Conservation (phyloP, 805 yeast genomes). For the Candida awuae region DNA sequence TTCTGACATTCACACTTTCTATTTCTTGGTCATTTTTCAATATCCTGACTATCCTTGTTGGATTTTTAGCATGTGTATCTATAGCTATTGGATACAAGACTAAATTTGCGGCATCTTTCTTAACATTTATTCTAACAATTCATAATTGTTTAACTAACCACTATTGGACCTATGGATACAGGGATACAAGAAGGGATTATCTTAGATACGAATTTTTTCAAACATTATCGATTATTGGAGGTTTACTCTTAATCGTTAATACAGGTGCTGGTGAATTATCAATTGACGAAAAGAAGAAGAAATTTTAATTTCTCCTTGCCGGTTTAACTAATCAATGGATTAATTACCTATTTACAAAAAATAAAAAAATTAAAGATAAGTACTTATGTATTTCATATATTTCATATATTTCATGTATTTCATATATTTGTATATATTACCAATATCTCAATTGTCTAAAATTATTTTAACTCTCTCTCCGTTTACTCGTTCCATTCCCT, state of each 20-base stretch:
- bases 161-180: conserved; percentile 73
- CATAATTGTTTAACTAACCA: conserved; percentile 78
- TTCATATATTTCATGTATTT: too few relatives aligned
- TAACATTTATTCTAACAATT: conserved; percentile 60
- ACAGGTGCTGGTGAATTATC: conserved; percentile 96
- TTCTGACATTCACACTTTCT: conserved; percentile 74
- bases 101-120: conserved; percentile 68
- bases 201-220: conserved; percentile 91
- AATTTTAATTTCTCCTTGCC: conserved; percentile 5
- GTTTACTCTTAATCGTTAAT: conserved; percentile 79
- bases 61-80: conserved; percentile 61
- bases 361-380: too few relatives aligned
- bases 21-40: conserved; percentile 65
- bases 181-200: conserved; percentile 77
- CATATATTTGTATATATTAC: background rate
- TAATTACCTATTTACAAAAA: too few relatives aligned
- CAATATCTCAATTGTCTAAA: conserved; percentile 13
- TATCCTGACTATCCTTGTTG: conserved; percentile 56
- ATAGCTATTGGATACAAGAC: conserved; percentile 92
- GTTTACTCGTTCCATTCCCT: conserved; percentile 63
- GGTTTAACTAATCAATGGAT: too few relatives aligned
- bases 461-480: conserved; percentile 40
- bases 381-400: too few relatives aligned
- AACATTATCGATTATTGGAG: conserved; percentile 91
- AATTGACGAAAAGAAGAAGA: conserved; percentile 89